A percentile compares a stretch with the other conserved stretches of the same genome.
These are phyloP conservation scores for Fusarium sp. DNA, from an alignment of 2,329 filamentous ascomycete genomes.

Conservation along the genomic window DNA sequence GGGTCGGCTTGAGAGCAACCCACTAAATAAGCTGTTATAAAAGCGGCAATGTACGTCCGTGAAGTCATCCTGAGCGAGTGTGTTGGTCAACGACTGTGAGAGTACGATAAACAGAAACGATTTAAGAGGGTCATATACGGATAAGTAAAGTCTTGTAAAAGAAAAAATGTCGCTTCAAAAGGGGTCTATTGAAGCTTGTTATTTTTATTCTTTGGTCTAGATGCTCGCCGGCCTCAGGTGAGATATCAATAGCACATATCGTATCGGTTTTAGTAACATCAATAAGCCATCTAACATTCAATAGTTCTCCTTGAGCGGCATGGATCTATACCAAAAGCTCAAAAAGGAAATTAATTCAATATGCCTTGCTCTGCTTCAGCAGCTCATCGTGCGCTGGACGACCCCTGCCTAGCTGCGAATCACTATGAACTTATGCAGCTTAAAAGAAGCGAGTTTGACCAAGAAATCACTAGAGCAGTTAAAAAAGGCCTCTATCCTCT, in stretches of 20 bases:
- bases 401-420: background rate
- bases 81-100: background rate
- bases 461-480: background rate
- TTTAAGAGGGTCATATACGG: background rate
- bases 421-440: too few species aligned
- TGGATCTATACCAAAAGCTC: background rate
- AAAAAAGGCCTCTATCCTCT: background rate
- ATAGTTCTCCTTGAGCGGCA: background rate
- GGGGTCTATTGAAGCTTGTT: background rate
- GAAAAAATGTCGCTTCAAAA: too few species aligned
- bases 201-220: background rate
- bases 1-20: background rate
- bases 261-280: background rate
- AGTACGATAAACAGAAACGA: fast-evolving
- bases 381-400: fast-evolving
- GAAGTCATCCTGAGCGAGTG: background rate
- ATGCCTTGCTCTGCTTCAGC: background rate
- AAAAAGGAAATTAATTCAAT: background rate
- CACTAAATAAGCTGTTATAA: background rate
- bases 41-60: background rate
- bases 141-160: too few species aligned
- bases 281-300: background rate
- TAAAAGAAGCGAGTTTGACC: background rate
- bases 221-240: background rate
- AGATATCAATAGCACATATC: background rate